Base-by-base conservation (phyloP, 1,284 basidiomycete genomes). In the Schizopora paradoxa region DNA sequence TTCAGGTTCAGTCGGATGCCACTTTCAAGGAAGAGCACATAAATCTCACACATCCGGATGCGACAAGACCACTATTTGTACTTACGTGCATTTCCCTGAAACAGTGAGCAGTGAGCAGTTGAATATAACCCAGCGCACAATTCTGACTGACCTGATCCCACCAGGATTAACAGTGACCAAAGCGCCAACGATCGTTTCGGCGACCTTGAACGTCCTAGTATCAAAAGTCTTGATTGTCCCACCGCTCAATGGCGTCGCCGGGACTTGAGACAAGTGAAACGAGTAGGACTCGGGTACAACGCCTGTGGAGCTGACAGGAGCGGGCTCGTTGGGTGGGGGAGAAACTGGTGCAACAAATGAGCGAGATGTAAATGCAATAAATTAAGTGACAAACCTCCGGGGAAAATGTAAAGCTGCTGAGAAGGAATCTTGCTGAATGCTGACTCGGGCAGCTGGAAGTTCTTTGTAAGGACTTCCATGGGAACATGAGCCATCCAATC, bases 1-100 rank as follows among this genome's bases (percentile, higher is more conserved):
- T 63, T 84, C 79, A 54, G 77, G 73, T 59, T 79, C 69, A 29
- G 78, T 84, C 4, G 82, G 82, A 59, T 86, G 84, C 82, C 83
- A 86, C 76, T 86, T 59, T 45, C 56, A 52, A 6, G 10, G 28
- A 37, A 40, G 14, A 8, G 6, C 5, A n/a, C n/a, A 26, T 18
- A 21, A 28, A 5, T 8, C 43, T 44, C 16, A 21, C n/a, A 39
- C 22, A 45, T 5, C 48, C 33, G 5, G 19, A 41, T n/a, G 31
- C 3, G 6, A 2, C 22, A 13, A 18, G 19, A 22, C 2, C 13
- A 26, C 29, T 10, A 22, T 13, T 4, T 22, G 16, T 21, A 56
- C 58, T 40, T 47, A 60, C 59, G 47, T 63, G 62, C 26, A 65
- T 52, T 54, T 77, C 74, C 32, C 74, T 74, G 43, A 19, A 27